Evolutionary conservation across 78 protist genomes (phyloP), one percentile per base, ranked within the genome.

Genomic region (Fonticula alba): DNA sequence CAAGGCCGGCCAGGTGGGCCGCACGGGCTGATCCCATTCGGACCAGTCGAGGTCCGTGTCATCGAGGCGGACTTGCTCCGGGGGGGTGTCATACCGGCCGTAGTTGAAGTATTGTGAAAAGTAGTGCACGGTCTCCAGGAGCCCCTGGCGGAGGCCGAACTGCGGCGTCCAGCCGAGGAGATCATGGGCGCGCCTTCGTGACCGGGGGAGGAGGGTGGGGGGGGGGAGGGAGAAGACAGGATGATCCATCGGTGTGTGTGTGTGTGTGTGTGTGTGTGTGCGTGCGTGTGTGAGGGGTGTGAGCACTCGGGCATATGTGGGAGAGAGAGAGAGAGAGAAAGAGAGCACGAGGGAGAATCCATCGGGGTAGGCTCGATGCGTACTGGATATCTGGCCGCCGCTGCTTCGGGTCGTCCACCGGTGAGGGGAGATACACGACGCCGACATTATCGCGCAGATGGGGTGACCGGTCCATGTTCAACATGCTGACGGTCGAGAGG

Each of bases 341-440:
- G 35, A 27, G 60, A 15, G 24, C 27, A 9, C 14, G 10, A 6
- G 47, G 10, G 22, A 41, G 47, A 41, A 10, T 41, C 78, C 70
- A 63, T 26, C 56, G 69, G 43, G 73, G 68, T 26, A 2, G 11
- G 27, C 5, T 4, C 43, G 0, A 20, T 43, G 77, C 79, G 14
- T 14, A 17, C 31, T 78, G 17, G 62, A 69, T 77, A 43, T 78
- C 79, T 0, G 86, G 86, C 35, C 37, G 20, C 29, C 86, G 67
- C 53, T 46, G 74, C 53, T 32, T 4, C 50, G 86, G 86, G 54
- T 81, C 86, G 46, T 81, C 86, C 5, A 26, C 35, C 0, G 82
- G 43, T 22, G 66, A 57, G 0, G 41, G 58, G 43, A 24, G 0
- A 64, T 63, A 5, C 46, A 46, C 19, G 33, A 80, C 61, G 64